Conservation (phyloP, 2,329 filamentous ascomycete genomes). For the Phialophora macrospora region DNA sequence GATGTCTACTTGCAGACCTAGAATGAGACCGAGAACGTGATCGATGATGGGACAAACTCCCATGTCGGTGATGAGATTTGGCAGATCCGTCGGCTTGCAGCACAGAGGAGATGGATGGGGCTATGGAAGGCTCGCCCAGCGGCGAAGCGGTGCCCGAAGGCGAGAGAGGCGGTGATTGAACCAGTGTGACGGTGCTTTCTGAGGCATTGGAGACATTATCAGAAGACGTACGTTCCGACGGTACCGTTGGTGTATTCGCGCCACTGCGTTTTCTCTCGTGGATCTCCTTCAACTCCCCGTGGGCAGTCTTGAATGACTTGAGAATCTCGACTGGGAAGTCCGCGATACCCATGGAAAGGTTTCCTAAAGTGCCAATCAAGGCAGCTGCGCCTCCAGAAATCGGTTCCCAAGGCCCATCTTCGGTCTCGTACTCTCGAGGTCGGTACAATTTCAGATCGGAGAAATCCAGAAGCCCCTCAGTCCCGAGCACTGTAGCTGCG, state of each 20-base stretch:
- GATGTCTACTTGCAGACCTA: slow-evolving; percentile 15
- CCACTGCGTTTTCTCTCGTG: slow-evolving; percentile 30
- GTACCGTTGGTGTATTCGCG: slow-evolving; percentile 12
- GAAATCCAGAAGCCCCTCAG: slow-evolving; percentile 68
- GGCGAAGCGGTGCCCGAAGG: background rate
- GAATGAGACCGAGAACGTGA: slow-evolving; percentile 39
- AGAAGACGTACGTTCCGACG: slow-evolving; percentile 14
- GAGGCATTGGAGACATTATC: slow-evolving; percentile 17
- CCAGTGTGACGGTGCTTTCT: slow-evolving; percentile 5
- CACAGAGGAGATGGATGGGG: slow-evolving; percentile 29
- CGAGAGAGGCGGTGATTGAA: background rate
- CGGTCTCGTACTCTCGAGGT: slow-evolving; percentile 72
- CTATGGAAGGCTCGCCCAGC: slow-evolving; percentile 7
- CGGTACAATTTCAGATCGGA: slow-evolving; percentile 71
- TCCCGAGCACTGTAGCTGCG: slow-evolving; percentile 71
- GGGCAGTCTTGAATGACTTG: slow-evolving; percentile 45
- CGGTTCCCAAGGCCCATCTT: slow-evolving; percentile 78
- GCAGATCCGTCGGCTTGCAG: slow-evolving; percentile 28
- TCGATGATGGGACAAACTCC: slow-evolving; percentile 26
- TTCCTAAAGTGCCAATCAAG: slow-evolving; percentile 79
- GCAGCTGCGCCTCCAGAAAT: slow-evolving; percentile 77
- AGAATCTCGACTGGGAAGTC: slow-evolving; percentile 67
- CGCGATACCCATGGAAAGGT: slow-evolving; percentile 79
- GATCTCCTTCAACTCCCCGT: slow-evolving; percentile 37
- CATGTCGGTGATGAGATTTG: slow-evolving; percentile 21